Base-by-base conservation (phyloP, 225 moss, liverwort and hornwort species). In the Straminergon stramineum region DNA sequence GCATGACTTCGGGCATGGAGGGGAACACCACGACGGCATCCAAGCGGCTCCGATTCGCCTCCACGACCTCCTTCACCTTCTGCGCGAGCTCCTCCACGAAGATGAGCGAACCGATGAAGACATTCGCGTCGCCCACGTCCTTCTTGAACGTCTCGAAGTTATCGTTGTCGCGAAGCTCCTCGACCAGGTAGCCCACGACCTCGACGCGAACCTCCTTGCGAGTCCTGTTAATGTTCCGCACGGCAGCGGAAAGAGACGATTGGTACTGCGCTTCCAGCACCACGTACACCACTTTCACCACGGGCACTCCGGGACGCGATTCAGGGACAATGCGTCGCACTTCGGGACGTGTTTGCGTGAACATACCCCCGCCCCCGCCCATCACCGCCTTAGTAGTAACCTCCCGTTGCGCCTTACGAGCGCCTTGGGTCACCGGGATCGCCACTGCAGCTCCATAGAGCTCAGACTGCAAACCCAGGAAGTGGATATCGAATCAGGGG, bases 1-100 rank as follows among this genome's bases (percentile, higher is more conserved):
- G 93, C 99, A 99, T 99, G 27, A 99, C 99, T 85, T 96, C 99
- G 3, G 99, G 99, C 99, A 97, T 99, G 41, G 99, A 99, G 6
- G 99, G 99, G 84, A 99, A 99, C n/a, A 99, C 94, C 37, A 99
- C 86, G 22, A 99, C 94, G 4, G 97, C 99, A 70, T 99, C 99
- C 93, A 99, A 91, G 75, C 97, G 94, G 85, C 96, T 95, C 82
- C 99, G 94, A 85, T 99, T 93, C 3, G 67, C 95, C 90, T 97
- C 99, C 57, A 99, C 90, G 14, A 97, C 99, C 61, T 77, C 84
- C 88, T 96, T 97, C 41, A 99, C 97, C 91, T 99, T 99, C 74
- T 91, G 90, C 21, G 99, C 99, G 48, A 99, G 90, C 91, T 99
- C 99, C 89, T 99, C 97, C 4, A 99, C 96, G 60, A 99, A 99